Percentiles rank a stretch among this genome's conserved stretches.
These are phyloP conservation scores for Diophrys appendiculata DNA, from an alignment of 73 alveolate species.

Conservation along the genomic window DNA sequence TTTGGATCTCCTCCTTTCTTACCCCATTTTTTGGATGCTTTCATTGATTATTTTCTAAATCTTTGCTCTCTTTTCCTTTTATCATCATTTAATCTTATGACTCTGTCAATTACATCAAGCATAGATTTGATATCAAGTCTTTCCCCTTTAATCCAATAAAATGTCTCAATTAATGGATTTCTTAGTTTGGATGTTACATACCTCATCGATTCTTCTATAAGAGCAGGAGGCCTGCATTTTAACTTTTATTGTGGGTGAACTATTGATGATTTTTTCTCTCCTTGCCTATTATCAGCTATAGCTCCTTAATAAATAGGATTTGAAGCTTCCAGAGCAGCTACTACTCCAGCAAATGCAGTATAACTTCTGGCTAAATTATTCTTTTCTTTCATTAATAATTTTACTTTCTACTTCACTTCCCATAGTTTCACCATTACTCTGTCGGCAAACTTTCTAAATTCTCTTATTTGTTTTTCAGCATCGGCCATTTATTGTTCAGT, in stretches of 20 bases:
- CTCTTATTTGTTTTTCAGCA: not conserved
- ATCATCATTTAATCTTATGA: not conserved
- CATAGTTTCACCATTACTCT: not conserved
- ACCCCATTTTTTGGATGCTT: not conserved
- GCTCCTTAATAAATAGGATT: slow-evolving; percentile 1
- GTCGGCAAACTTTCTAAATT: not conserved
- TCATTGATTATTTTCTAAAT: not conserved
- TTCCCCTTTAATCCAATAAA: slow-evolving; percentile 14
- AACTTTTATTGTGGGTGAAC: not conserved
- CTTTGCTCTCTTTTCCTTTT: not conserved
- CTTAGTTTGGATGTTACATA: not conserved
- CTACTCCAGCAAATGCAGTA: not conserved
- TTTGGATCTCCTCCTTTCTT: not conserved
- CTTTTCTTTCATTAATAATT: not conserved
- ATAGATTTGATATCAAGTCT: not conserved
- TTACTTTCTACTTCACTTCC: not conserved
- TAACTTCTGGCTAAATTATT: not conserved
- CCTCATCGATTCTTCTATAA: not conserved
- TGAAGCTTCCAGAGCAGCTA: not conserved
- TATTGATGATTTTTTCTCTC: not conserved
- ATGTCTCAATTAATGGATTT: not conserved
- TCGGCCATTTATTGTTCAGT: not conserved
- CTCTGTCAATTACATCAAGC: not conserved
- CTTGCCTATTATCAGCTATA: not conserved
- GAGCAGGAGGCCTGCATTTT: not conserved